phyloP scores from a whole-genome alignment of 2,329 filamentous ascomycete species.

The Epichloe glyceriae region DNA sequence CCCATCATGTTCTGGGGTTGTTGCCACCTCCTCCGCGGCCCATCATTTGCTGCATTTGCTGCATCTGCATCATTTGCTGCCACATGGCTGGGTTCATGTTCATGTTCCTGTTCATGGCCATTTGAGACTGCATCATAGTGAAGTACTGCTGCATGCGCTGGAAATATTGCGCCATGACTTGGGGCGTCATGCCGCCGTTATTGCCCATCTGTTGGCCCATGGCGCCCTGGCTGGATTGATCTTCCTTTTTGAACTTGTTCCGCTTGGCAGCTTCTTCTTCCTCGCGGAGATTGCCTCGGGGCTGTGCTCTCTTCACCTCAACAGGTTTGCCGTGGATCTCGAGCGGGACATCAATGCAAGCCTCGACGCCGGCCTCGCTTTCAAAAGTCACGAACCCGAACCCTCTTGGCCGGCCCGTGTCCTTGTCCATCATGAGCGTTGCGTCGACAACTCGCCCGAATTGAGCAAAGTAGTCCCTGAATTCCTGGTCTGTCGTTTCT shows the following conservation, averaged over 20 bases:
- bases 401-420: slow-evolving; percentile 88
- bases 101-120: slow-evolving; percentile 69
- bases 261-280: slow-evolving; percentile 64
- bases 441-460: slow-evolving; percentile 95
- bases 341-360: slow-evolving; percentile 70
- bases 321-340: slow-evolving; percentile 94
- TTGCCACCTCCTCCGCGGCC: slow-evolving; percentile 25
- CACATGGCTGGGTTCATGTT: slow-evolving; percentile 65
- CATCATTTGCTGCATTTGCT: slow-evolving; percentile 51
- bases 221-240: slow-evolving; percentile 19
- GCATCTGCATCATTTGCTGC: slow-evolving; percentile 66
- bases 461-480: slow-evolving; percentile 91
- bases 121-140: slow-evolving; percentile 84
- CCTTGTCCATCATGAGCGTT: slow-evolving; percentile 99
- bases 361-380: slow-evolving; percentile 86
- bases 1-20: slow-evolving; percentile 26
- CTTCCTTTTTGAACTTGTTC: slow-evolving; percentile 45
- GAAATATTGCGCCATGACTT: slow-evolving; percentile 98
- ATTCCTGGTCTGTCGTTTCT: slow-evolving; percentile 91
- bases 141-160: slow-evolving; percentile 98
- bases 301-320: slow-evolving; percentile 96
- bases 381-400: slow-evolving; percentile 99
- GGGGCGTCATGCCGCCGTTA: slow-evolving; percentile 69
- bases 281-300: slow-evolving; percentile 83
- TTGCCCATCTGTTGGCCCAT: slow-evolving; percentile 31